phyloP scores from a whole-genome alignment of 1,139 yeast species.

The Komagataea norvegica region DNA sequence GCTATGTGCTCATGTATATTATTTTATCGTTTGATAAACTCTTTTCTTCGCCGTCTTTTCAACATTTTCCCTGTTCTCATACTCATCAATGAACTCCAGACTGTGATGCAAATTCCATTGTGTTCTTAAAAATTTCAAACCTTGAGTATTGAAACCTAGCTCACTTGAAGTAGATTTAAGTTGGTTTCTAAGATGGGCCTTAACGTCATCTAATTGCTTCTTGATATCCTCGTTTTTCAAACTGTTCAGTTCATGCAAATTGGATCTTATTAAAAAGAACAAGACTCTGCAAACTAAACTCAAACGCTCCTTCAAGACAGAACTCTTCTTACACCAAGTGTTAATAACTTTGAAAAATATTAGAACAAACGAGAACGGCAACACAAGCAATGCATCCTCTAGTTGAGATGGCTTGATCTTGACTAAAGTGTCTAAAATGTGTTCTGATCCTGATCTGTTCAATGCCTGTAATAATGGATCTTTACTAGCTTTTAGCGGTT shows the following conservation, averaged over 20 bases:
- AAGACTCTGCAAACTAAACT: conserved; percentile 69
- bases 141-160: conserved; percentile 86
- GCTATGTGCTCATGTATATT: background rate
- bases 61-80: conserved; percentile 50
- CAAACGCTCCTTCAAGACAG: conserved; percentile 43
- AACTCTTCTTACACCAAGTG: conserved; percentile 58
- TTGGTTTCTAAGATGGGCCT: conserved; percentile 49
- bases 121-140: conserved; percentile 63
- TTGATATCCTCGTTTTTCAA: conserved; percentile 62
- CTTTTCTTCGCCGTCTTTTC: conserved; percentile 64
- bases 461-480: conserved; percentile 70
- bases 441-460: conserved; percentile 66
- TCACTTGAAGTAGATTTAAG: conserved; percentile 50
- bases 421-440: conserved; percentile 66
- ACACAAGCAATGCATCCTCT: conserved; percentile 85
- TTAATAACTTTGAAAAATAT: conserved; percentile 68
- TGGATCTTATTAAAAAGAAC: conserved; percentile 65
- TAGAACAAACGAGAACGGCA: conserved; percentile 83
- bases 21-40: conserved; percentile 42
- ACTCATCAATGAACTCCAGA: conserved; percentile 68
- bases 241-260: conserved; percentile 68
- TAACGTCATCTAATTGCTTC: conserved; percentile 54
- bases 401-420: conserved; percentile 79
- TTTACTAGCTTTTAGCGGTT: conserved; percentile 56
- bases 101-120: conserved; percentile 81